Evolutionary conservation across 1,284 basidiomycete species (phyloP), one percentile per base, ranked within the genome.

Genomic region (Peniophora sp.): DNA sequence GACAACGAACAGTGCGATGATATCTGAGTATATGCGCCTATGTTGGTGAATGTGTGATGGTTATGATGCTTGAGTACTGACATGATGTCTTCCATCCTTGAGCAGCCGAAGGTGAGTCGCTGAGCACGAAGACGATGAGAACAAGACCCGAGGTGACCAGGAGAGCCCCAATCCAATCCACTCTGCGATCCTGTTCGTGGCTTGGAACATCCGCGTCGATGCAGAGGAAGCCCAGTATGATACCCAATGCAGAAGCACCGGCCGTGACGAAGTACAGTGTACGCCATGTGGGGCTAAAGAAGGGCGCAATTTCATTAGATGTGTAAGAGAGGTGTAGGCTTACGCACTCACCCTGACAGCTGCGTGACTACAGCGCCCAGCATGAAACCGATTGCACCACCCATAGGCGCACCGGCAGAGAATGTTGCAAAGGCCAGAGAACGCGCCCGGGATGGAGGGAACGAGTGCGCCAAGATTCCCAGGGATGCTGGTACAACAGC

Each of bases 161-260:
- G 17, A 79, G 68, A 0, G 86, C 87, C 3, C 93, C 92, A 19
- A 90, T 60, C 88, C 89, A 94, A 61, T 97, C 92, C 0, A 96
- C 72, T 0, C 86, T 73, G 22, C 68, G 68, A 56, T 89, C 84
- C 0, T 43, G 50, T 52, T 79, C 77, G 3, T 62, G 56, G 0
- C 74, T 75, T 0, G 69, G 69, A 3, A 61, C 19, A 56, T 83
- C 66, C 16, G 53, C 47, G 19, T 77, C 77, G 35, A 85, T 71
- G 39, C 71, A 61, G 36, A 78, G 56, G 17, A 68, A 56, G 0
- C 71, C 81, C 0, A 66, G 61, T 1, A 73, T 35, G 17, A 67
- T 67, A 23, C 73, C 69, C 5, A 69, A 52, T 2, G 65, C 65
- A 43, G 69, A 69, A 11, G 77, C 54, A n/a, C 71, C 82, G 0